Evolutionary conservation across 2,329 filamentous ascomycete species (phyloP), one percentile per base, ranked within the genome.

Genomic region (Penicillium digitatum): DNA sequence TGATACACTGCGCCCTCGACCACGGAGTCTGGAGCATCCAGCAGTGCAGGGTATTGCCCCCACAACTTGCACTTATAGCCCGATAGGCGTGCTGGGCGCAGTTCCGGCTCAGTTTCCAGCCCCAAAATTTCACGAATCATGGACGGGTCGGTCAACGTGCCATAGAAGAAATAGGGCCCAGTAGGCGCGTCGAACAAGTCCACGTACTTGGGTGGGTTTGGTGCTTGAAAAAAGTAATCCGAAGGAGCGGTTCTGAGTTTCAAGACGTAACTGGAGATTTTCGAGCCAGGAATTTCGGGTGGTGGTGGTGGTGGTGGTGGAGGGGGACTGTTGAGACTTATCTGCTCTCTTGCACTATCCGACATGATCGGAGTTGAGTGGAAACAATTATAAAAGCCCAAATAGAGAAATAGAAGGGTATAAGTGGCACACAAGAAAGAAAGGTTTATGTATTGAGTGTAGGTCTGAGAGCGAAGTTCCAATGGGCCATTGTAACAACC

Each of bases 151-250:
- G 63, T 59, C n/a, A 75, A 56, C 1, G 71, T 70, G 34, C 70
- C 71, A 52, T 75, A 73, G 61, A 75, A 72, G 59, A 75, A 74
- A 52, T 71, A 74, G 3, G 62, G 59, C 0, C 63, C 64, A 3
- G 56, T 62, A 2, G 58, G 64, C 31, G 64, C 48, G 39, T 43
- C 39, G 39, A 43, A 43, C 32, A 34, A 34, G 2, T 34, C 16
- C 14, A 34, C 32, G 32, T 34, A 9, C 32, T 34, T 5, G 32
- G 16, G 32, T 18, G 24, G 39, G 14, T 29, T 43, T 27, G 39
- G 24, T 43, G 39, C 20, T 26, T 26, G 39, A 14, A 43, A 43
- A 24, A 43, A 43, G 24, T 43, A 27, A 10, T 26, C 14, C 4
- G 24, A 26, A 43, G 39, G 24, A 8, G 22, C 39, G 24, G 39